phyloP scores from a whole-genome alignment of 2,329 filamentous ascomycete genomes.

The Alternaria alternata region DNA sequence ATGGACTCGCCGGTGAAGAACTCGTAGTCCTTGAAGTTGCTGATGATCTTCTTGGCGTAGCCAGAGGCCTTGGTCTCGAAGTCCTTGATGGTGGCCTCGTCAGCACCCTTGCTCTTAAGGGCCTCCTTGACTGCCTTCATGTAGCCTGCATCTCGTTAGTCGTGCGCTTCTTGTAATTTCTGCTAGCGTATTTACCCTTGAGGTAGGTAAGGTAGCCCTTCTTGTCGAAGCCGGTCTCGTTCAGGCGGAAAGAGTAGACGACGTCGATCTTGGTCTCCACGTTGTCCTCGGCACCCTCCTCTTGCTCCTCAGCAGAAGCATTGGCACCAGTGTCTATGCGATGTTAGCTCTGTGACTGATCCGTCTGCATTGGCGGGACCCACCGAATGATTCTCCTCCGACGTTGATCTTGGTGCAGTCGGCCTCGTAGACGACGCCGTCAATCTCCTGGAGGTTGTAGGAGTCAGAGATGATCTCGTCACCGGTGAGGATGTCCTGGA shows the following conservation, averaged over 20 bases:
- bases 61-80: conserved; percentile 80
- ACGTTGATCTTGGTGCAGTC: conserved; percentile 90
- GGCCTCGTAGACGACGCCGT: conserved; percentile 84
- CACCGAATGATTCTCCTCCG: conserved; percentile 76
- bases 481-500: conserved; percentile 83
- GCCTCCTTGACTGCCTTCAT: conserved; percentile 90
- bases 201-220: conserved; percentile 83
- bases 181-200: conserved; percentile 70
- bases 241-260: conserved; percentile 88
- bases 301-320: conserved; percentile 90
- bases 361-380: conserved; percentile 37
- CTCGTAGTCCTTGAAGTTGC: conserved; percentile 95
- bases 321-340: conserved; percentile 86
- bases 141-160: conserved; percentile 67
- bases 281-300: conserved; percentile 75
- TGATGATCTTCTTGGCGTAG: conserved; percentile 83
- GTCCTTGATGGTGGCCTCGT: conserved; percentile 71
- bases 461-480: conserved; percentile 99
- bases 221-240: conserved; percentile 83
- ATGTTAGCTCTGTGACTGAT: conserved; percentile 15
- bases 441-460: conserved; percentile 81
- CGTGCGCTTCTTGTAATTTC: background rate
- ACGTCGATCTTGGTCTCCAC: conserved; percentile 87
- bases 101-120: conserved; percentile 66
- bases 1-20: conserved; percentile 92